These are phyloP conservation scores for Sisymbrium altissimum DNA, from an alignment of 345 rosid genomes.

Conservation along the genomic window DNA sequence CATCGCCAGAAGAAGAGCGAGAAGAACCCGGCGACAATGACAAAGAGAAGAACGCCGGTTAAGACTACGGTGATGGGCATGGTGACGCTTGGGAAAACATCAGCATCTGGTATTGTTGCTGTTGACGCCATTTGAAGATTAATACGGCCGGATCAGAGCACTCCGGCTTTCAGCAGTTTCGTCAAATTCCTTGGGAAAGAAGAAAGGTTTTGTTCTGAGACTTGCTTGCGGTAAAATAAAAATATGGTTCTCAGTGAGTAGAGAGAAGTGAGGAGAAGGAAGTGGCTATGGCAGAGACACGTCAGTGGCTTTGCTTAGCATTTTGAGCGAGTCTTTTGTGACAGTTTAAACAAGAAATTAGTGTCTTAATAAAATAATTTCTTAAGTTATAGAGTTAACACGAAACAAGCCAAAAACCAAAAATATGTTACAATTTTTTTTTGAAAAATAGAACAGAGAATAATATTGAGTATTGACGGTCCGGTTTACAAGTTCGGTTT, in stretches of 20 bases:
- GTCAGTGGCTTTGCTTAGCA: constrained; percentile 22
- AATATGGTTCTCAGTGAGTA: not conserved
- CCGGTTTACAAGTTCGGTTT: not conserved
- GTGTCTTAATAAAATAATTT: not conserved
- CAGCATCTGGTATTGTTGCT: constrained; percentile 6
- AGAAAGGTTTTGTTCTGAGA: constrained; percentile 19
- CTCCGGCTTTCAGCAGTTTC: not conserved
- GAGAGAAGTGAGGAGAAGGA: constrained; percentile 20
- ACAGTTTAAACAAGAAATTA: not conserved
- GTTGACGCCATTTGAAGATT: constrained; percentile 24
- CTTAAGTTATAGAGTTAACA: not conserved
- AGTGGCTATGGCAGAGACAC: constrained; percentile 8
- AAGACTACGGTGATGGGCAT: constrained; percentile 49
- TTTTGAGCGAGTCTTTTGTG: constrained; percentile 33
- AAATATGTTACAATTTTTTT: too few species aligned
- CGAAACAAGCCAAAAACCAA: not conserved
- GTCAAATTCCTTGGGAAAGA: not conserved
- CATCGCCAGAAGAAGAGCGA: constrained; percentile 58
- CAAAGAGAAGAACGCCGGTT: constrained; percentile 47
- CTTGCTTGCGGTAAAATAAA: not conserved
- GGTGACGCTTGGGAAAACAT: constrained; percentile 18
- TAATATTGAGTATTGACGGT: not conserved
- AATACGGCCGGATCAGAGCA: not conserved
- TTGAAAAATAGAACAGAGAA: not conserved
- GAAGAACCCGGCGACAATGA: constrained; percentile 56